Evolutionary conservation across 176 grass and related monocot genomes (phyloP).

Genomic region (Musa schizocarpa): DNA sequence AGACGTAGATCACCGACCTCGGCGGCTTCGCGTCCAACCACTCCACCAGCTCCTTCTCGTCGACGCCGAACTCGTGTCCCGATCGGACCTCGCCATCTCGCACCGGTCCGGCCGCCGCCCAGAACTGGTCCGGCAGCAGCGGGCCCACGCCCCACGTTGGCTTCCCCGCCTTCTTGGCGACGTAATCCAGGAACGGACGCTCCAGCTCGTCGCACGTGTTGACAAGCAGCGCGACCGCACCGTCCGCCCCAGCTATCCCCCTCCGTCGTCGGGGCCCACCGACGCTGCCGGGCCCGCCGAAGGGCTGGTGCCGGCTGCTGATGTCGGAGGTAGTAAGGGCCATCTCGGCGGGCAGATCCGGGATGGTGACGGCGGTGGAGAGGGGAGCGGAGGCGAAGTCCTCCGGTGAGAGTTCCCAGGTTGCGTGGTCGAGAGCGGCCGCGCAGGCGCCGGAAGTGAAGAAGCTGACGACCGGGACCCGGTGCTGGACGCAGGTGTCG

Average conservation of each 20-base stretch:
- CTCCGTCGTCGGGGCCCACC: not conserved
- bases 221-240: slow-evolving; percentile 26
- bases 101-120: slow-evolving; percentile 12
- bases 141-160: slow-evolving; percentile 32
- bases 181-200: slow-evolving; percentile 32
- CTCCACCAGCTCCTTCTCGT: slow-evolving; percentile 19
- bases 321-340: not conserved
- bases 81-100: slow-evolving; percentile 20
- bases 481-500: slow-evolving; percentile 12
- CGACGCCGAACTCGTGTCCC: not conserved
- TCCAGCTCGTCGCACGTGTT: slow-evolving; percentile 34
- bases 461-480: slow-evolving; percentile 19
- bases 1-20: slow-evolving; percentile 29
- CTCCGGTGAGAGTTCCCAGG: not conserved
- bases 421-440: slow-evolving; percentile 23
- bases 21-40: slow-evolving; percentile 29
- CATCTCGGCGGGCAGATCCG: not conserved
- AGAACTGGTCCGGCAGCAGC: slow-evolving; percentile 24
- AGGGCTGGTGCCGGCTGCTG: not conserved
- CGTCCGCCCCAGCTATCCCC: slow-evolving; percentile 5
- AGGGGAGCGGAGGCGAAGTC: slow-evolving; percentile 3
- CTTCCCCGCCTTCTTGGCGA: slow-evolving; percentile 20
- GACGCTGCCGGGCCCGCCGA: not conserved
- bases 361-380: not conserved
- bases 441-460: slow-evolving; percentile 32